These are phyloP conservation scores for Citrullus colocynthis DNA, from an alignment of 306 rosid genomes.

Conservation along the genomic window DNA sequence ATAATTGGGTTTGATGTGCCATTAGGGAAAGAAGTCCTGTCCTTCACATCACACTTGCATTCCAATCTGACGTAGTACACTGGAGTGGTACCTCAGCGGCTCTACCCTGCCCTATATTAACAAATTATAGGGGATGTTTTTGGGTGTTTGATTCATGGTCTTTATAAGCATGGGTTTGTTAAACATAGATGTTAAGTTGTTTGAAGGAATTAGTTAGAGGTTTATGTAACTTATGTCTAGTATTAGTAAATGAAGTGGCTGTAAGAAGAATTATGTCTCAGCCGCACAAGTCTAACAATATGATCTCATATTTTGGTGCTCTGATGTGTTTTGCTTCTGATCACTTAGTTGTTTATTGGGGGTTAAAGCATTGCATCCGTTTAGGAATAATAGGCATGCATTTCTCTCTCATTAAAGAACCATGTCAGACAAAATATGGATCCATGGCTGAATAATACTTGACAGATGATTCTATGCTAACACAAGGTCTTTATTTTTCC, in stretches of 20 bases:
- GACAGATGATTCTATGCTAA: not conserved
- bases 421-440: not conserved
- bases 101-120: not conserved
- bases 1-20: not conserved
- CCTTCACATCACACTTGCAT: not conserved
- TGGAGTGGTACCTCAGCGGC: not conserved
- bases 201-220: not conserved
- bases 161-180: not conserved
- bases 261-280: not conserved
- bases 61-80: not conserved
- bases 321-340: not conserved
- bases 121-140: not conserved
- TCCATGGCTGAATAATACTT: not conserved
- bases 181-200: not conserved
- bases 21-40: not conserved
- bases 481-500: not conserved
- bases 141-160: not conserved
- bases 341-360: not conserved
- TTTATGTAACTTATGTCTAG: not conserved
- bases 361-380: not conserved
- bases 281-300: not conserved
- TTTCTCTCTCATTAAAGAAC: not conserved
- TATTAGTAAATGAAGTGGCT: not conserved
- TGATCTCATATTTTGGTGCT: not conserved
- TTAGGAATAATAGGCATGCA: not conserved